Base-by-base conservation (phyloP, 345 rosid genomes). In the Excoecaria agallocha region DNA sequence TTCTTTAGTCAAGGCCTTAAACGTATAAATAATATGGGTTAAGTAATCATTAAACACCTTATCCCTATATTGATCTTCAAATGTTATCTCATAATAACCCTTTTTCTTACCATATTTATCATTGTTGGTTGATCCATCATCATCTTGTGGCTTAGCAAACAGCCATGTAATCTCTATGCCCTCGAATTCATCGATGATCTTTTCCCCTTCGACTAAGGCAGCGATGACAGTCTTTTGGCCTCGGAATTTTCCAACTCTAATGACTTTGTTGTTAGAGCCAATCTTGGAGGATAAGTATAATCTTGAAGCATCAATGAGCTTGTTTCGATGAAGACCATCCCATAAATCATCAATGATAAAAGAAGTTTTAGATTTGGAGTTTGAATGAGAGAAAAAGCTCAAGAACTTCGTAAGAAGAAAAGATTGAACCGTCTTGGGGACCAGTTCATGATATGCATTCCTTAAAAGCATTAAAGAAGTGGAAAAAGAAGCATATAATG, bases 301-400 rank as follows among this genome's bases (percentile, higher is more conserved):
- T 45, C 69, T 66, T 3, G 69, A 48, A 0, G 69, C 54, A 12
- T 66, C 54, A 5, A 66, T 43, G 19, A 66, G 69, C 8, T 10
- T 66, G 54, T 66, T 66, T 1, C 69, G 54, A 2, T 66, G 54
- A 1, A 66, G 69, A 64, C 68, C 68, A 20, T 64, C 68, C 68
- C 68, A 64, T 39, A 50, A 39, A 64, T 64, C 50, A n/a, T 64
- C 68, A 6, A 64, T 41, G 68, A 64, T 64, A 30, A 64, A 64
- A 41, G 68, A 39, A n/a, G 46, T 50, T 1, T 39, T 19, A 39
- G 68, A 64, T 64, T 24, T 12, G 5, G 68, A 64, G 12, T 64
- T 64, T 19, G 7, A 39, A 10, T 20, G 68, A 41, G 50, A 64
- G 50, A 64, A 39, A 6, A 64, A 45, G 68, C 4, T 1, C 6